Percentiles rank a stretch among this genome's conserved stretches.
Evolutionary conservation across 768 basidiomycete genomes (phyloP).

Genomic region (Leccinum boreale): DNA sequence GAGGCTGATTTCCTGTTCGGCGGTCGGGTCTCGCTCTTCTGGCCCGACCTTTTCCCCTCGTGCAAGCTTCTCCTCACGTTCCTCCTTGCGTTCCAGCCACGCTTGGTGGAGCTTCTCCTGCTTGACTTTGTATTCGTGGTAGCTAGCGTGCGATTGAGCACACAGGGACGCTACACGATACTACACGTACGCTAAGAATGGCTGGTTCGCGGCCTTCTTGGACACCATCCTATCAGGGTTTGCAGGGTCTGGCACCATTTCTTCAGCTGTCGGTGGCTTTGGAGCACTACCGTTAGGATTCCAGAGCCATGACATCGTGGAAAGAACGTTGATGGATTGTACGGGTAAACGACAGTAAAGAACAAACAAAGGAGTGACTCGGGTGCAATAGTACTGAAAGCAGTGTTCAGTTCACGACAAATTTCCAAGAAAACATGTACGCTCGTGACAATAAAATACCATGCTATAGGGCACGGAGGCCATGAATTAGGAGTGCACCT

Average conservation of each 20-base stretch:
- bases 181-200: conserved; percentile 72
- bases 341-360: background rate
- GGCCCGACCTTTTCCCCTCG: conserved; percentile 72
- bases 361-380: background rate
- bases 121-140: conserved; percentile 63
- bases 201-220: conserved; percentile 79
- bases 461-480: conserved; percentile 20
- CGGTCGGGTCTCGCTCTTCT: conserved; percentile 71
- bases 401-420: background rate
- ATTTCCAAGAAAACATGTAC: background rate
- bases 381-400: background rate
- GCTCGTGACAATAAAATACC: conserved; percentile 10
- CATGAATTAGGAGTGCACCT: conserved; percentile 30
- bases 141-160: conserved; percentile 36
- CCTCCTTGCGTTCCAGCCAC: conserved; percentile 69
- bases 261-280: conserved; percentile 38
- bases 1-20: conserved; percentile 60
- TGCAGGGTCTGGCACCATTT: conserved; percentile 59
- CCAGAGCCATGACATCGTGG: conserved; percentile 64
- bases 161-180: background rate
- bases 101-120: conserved; percentile 58
- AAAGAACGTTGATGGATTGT: background rate
- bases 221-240: conserved; percentile 71
- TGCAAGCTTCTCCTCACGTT: conserved; percentile 69
- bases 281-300: conserved; percentile 40